These are phyloP conservation scores for Ensete glaucum DNA, from an alignment of 176 grass and related monocot genomes.

Conservation along the genomic window DNA sequence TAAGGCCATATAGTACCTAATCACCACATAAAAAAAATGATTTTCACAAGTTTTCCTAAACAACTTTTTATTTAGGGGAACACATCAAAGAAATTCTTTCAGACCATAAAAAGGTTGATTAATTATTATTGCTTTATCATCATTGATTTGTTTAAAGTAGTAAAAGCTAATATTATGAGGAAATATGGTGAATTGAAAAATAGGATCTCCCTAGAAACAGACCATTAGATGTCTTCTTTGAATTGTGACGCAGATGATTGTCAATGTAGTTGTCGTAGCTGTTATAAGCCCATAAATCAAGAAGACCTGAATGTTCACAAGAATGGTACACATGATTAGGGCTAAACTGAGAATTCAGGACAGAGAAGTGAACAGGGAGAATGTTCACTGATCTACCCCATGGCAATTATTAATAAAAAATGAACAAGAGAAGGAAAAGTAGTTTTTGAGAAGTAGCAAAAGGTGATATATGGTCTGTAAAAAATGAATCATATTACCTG, in stretches of 20 bases:
- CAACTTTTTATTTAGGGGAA: too few relatives aligned
- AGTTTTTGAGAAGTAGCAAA: not conserved
- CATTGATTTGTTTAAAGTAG: not conserved
- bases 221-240: conserved; percentile 98
- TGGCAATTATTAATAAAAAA: not conserved
- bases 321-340: conserved; percentile 17
- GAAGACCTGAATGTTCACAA: conserved; percentile 41
- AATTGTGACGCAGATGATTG: conserved; percentile 72
- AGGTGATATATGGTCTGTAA: too few relatives aligned
- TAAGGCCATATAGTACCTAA: not conserved
- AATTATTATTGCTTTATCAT: not conserved
- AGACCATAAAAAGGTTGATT: not conserved
- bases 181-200: not conserved
- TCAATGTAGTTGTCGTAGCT: conserved; percentile 52
- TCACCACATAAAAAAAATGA: too few relatives aligned
- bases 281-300: conserved; percentile 88
- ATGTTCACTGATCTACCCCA: too few relatives aligned
- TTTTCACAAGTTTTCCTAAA: too few relatives aligned
- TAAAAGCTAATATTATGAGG: not conserved
- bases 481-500: conserved; percentile 38
- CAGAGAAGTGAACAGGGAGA: not conserved
- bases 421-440: not conserved
- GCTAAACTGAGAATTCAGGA: conserved; percentile 16
- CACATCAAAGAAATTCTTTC: not conserved
- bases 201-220: conserved; percentile 8